phyloP scores from a whole-genome alignment of 352 stramenopile genomes.

The Blastocystis sp. region DNA sequence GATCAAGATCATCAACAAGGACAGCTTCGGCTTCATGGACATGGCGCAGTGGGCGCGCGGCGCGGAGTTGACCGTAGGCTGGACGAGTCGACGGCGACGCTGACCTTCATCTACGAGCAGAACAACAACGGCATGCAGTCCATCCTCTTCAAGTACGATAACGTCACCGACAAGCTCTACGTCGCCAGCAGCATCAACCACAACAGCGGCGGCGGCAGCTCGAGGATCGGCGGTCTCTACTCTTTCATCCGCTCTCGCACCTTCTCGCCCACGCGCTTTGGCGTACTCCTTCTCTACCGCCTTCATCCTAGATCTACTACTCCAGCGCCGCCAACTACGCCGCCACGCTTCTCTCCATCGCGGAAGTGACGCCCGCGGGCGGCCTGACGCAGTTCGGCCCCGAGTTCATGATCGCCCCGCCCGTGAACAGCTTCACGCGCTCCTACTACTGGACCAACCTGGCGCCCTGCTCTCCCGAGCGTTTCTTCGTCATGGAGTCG shows the following conservation, averaged over 20 bases:
- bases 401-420: conserved; percentile 6
- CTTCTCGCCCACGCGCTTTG: conserved; percentile 59
- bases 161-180: not conserved
- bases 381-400: conserved; percentile 30
- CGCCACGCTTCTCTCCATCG: conserved; percentile 27
- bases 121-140: conserved; percentile 47
- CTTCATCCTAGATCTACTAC: conserved; percentile 35
- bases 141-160: conserved; percentile 61
- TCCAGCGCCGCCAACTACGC: not conserved
- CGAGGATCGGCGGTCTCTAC: conserved; percentile 21
- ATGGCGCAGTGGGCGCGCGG: conserved; percentile 29
- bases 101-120: conserved; percentile 58
- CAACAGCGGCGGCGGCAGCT: conserved; percentile 4
- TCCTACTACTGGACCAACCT: conserved; percentile 65
- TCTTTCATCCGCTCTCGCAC: conserved; percentile 36
- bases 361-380: conserved; percentile 21
- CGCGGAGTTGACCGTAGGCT: not conserved
- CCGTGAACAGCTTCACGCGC: not conserved
- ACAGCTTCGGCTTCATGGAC: conserved; percentile 67
- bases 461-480: conserved; percentile 6
- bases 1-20: conserved; percentile 24
- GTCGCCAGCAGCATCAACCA: conserved; percentile 14
- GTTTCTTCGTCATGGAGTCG: conserved; percentile 67
- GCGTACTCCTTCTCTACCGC: not conserved
- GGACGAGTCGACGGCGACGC: conserved; percentile 1